A percentile compares a stretch with the other conserved stretches of the same genome.
These are phyloP conservation scores for Musa itinerans DNA, from an alignment of 176 grass and related monocot genomes.

Conservation along the genomic window DNA sequence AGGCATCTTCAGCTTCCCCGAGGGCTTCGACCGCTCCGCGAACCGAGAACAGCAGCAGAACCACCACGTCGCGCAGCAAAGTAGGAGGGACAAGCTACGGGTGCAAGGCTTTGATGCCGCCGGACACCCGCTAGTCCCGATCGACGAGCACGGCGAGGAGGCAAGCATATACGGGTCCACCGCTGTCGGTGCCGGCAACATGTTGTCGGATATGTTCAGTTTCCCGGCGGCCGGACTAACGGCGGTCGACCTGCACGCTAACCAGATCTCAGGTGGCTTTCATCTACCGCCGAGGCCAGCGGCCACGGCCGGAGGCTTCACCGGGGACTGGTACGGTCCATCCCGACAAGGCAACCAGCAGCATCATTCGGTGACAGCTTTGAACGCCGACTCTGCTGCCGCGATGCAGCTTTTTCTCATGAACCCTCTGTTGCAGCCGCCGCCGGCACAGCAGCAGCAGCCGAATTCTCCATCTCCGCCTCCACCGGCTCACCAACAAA, in stretches of 20 bases:
- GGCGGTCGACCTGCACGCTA: constrained; percentile 63
- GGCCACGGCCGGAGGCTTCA: constrained; percentile 13
- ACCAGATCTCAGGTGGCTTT: constrained; percentile 48
- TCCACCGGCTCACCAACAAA: constrained; percentile 39
- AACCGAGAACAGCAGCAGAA: constrained; percentile 32
- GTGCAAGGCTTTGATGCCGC: constrained; percentile 60
- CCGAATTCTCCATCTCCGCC: constrained; percentile 52
- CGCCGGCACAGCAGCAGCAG: constrained; percentile 6
- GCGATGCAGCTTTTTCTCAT: constrained; percentile 20
- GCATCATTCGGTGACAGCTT: neutral
- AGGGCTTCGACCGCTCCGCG: constrained; percentile 25
- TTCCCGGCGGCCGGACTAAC: constrained; percentile 43
- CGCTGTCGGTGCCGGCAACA: constrained; percentile 45
- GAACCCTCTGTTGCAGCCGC: constrained; percentile 3
- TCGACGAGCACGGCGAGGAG: constrained; percentile 27
- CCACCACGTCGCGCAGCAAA: constrained; percentile 80
- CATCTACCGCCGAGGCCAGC: constrained; percentile 35
- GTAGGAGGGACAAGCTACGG: constrained; percentile 83
- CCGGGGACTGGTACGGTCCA: constrained; percentile 48
- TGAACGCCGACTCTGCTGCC: constrained; percentile 10
- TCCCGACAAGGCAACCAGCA: constrained; percentile 11
- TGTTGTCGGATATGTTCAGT: constrained; percentile 98
- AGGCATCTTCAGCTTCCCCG: constrained; percentile 62
- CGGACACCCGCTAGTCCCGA: constrained; percentile 42
- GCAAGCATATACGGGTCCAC: constrained; percentile 55